A percentile compares a stretch with the other conserved stretches of the same genome.
Evolutionary conservation across 257 asterid genomes (phyloP).

Genomic region (Mentha longifolia): DNA sequence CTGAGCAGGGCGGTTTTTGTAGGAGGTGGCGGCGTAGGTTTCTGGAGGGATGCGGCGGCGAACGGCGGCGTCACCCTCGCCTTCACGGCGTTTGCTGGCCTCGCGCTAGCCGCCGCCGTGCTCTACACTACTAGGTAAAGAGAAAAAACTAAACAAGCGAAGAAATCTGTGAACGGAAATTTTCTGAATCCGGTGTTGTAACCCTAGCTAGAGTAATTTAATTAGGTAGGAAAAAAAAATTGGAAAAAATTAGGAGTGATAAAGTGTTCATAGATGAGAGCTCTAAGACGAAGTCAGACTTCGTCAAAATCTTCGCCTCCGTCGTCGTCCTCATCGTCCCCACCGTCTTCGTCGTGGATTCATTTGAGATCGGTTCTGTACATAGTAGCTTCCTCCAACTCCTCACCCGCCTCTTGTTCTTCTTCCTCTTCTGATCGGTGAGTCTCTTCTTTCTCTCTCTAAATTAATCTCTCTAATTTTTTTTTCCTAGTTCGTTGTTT

Average conservation of each 20-base stretch:
- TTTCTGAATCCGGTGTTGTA: constrained; percentile 39
- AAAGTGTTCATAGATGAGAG: constrained; percentile 71
- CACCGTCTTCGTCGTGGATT: constrained; percentile 81
- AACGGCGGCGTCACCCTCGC: constrained; percentile 65
- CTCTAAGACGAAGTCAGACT: constrained; percentile 86
- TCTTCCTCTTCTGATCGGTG: constrained; percentile 85
- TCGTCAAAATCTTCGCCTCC: constrained; percentile 84
- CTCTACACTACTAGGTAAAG: constrained; percentile 63
- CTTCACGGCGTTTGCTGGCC: constrained; percentile 78
- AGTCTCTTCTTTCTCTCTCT: constrained; percentile 45
- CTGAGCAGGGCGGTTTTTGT: constrained; percentile 43
- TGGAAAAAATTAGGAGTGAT: background rate
- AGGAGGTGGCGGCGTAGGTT: constrained; percentile 45
- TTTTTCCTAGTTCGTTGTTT: constrained; percentile 27
- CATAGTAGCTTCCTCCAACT: constrained; percentile 71
- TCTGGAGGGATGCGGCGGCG: constrained; percentile 50
- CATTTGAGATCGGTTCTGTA: constrained; percentile 93
- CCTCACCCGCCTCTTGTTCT: constrained; percentile 75
- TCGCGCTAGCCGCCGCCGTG: constrained; percentile 79
- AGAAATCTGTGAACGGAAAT: constrained; percentile 4
- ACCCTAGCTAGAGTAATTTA: constrained; percentile 60
- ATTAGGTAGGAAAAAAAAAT: constrained; percentile 3
- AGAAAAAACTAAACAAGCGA: background rate
- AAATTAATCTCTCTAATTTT: constrained; percentile 28
- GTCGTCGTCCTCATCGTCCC: constrained; percentile 70